A percentile compares a stretch with the other conserved stretches of the same genome.
phyloP scores from a whole-genome alignment of 2,329 filamentous ascomycete species.

The Diaporthe eres region DNA sequence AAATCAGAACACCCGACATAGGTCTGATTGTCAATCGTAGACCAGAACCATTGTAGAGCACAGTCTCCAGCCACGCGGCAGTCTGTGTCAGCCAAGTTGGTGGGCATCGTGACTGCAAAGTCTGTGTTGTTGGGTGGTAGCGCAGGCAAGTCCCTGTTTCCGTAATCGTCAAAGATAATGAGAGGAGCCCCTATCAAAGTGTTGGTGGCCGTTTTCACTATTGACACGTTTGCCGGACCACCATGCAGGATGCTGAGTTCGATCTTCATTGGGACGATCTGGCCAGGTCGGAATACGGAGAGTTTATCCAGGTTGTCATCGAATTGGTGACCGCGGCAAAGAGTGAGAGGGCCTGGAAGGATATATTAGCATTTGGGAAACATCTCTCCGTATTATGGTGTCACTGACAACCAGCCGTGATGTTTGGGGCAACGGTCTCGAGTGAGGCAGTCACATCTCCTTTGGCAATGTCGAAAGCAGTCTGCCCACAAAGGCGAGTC shows the following conservation, averaged over 20 bases:
- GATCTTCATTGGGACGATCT: constrained; percentile 35
- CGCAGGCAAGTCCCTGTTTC: constrained; percentile 21
- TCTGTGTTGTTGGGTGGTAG: constrained; percentile 35
- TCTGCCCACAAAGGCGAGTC: constrained; percentile 26
- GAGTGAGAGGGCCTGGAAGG: constrained; percentile 13
- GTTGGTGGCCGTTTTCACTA: constrained; percentile 32
- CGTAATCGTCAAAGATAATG: constrained; percentile 30
- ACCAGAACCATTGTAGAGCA: constrained; percentile 35
- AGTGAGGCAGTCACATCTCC: constrained; percentile 30
- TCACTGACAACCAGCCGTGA: constrained; percentile 34
- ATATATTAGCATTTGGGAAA: background rate
- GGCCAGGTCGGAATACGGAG: constrained; percentile 30
- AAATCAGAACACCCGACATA: constrained; percentile 36
- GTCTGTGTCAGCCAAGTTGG: constrained; percentile 11
- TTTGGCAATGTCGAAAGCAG: constrained; percentile 34
- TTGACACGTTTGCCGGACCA: constrained; percentile 33
- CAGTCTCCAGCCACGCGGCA: constrained; percentile 30
- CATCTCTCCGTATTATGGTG: no score
- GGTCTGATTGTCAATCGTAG: constrained; percentile 31
- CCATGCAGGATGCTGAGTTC: constrained; percentile 28
- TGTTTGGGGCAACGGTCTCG: constrained; percentile 35
- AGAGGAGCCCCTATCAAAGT: constrained; percentile 24
- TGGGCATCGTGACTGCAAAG: constrained; percentile 34
- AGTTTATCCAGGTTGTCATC: constrained; percentile 25
- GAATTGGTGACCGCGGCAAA: constrained; percentile 35